Percentiles rank a stretch among this genome's conserved stretches.
Evolutionary conservation across 2,329 filamentous ascomycete genomes (phyloP).

Genomic region (Elsinoe australis): DNA sequence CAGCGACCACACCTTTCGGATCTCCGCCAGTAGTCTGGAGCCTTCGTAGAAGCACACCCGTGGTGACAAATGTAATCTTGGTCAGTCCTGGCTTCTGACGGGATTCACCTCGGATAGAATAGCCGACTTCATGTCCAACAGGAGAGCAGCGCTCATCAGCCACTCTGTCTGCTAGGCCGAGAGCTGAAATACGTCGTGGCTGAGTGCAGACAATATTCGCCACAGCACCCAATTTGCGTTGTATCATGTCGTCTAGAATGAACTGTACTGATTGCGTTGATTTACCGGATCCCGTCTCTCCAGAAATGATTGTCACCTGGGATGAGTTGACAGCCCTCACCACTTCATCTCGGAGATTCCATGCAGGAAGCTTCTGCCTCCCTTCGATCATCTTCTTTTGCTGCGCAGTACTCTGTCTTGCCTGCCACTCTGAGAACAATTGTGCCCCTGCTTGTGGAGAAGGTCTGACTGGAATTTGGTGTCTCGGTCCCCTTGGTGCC

Average conservation of each 20-base stretch:
- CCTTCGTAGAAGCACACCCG: constrained; percentile 80
- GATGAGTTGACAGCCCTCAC: constrained; percentile 65
- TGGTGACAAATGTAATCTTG: constrained; percentile 91
- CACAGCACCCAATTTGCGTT: constrained; percentile 61
- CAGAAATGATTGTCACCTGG: constrained; percentile 92
- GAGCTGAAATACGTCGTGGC: constrained; percentile 84
- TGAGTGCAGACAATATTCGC: constrained; percentile 95
- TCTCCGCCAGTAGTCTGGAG: constrained; percentile 83
- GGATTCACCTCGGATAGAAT: constrained; percentile 83
- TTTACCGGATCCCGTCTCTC: constrained; percentile 94
- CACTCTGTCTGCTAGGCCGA: constrained; percentile 89
- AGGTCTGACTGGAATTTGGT: constrained; percentile 48
- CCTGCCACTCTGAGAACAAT: constrained; percentile 57
- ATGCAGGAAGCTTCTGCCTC: constrained; percentile 73
- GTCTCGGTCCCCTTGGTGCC: constrained; percentile 25
- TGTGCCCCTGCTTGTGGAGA: constrained; percentile 53
- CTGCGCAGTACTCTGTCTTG: constrained; percentile 55
- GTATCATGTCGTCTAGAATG: constrained; percentile 82
- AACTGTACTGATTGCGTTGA: constrained; percentile 97
- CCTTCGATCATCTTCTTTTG: constrained; percentile 68
- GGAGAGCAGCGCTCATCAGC: constrained; percentile 78
- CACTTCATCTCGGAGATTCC: constrained; percentile 71
- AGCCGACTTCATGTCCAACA: constrained; percentile 84
- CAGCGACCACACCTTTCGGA: constrained; percentile 69
- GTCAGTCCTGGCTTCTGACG: constrained; percentile 63